A percentile compares a stretch with the other conserved stretches of the same genome.
phyloP scores from a whole-genome alignment of 2,329 filamentous ascomycete genomes.

The Alternaria gaisen region DNA sequence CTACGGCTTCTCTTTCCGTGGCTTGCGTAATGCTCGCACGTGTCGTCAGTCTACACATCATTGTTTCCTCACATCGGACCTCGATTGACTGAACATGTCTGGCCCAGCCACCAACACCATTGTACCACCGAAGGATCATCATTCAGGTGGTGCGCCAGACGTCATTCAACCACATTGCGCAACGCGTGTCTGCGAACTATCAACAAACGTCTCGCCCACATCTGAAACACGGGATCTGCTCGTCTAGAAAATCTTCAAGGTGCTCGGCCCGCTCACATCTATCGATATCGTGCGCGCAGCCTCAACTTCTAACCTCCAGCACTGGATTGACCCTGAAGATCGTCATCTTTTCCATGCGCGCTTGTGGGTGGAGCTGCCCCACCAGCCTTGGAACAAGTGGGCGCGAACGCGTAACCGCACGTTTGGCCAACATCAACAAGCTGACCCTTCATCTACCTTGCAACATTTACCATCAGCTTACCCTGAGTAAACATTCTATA shows the following conservation, averaged over 20 bases:
- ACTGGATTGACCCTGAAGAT: conserved; percentile 19
- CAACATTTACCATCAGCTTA: neutral
- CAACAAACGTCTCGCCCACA: conserved; percentile 13
- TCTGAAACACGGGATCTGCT: conserved; percentile 16
- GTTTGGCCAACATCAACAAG: neutral
- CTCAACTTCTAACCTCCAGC: neutral
- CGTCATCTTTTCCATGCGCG: conserved; percentile 13
- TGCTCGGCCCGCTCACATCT: conserved; percentile 6
- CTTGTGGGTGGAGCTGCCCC: conserved; percentile 3
- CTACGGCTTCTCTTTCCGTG: neutral
- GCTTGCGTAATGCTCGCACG: conserved; percentile 9
- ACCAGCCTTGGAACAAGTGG: neutral
- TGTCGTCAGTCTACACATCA: conserved; percentile 4
- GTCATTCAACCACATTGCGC: neutral
- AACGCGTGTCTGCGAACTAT: conserved; percentile 10
- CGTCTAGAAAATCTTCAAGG: conserved; percentile 4
- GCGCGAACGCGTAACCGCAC: conserved; percentile 1
- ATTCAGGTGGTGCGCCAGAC: neutral
- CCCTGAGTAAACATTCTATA: neutral
- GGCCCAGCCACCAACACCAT: neutral
- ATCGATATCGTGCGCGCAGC: conserved; percentile 2
- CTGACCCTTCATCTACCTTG: neutral
- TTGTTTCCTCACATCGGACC: neutral
- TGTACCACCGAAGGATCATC: conserved; percentile 5
- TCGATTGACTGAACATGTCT: neutral